Evolutionary conservation across 805 yeast species (phyloP).

Genomic region (Ogataea nakhonphanomensis): DNA sequence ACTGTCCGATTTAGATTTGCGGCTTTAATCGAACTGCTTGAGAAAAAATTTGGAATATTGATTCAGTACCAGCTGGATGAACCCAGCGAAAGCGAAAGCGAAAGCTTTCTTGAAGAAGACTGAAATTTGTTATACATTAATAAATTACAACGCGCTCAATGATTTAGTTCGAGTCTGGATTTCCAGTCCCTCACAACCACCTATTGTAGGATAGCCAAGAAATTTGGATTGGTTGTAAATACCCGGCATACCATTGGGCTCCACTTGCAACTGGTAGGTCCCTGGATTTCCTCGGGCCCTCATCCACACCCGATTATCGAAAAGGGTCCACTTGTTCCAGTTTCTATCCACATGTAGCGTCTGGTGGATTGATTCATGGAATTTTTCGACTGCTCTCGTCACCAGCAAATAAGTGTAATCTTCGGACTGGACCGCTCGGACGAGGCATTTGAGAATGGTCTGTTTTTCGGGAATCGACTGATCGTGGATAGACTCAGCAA

Average conservation of each 20-base stretch:
- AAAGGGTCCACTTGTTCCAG: constrained; percentile 13
- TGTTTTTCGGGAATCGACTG: constrained; percentile 3
- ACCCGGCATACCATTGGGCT: constrained; percentile 5
- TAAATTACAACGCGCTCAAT: background rate
- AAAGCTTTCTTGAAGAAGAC: constrained; percentile 2
- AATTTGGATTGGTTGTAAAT: background rate
- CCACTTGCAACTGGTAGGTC: constrained; percentile 5
- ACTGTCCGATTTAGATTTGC: constrained; percentile 13
- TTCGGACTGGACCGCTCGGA: constrained; percentile 1
- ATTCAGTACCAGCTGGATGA: constrained; percentile 11
- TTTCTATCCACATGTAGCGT: background rate
- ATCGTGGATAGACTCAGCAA: constrained; percentile 8
- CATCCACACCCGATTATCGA: constrained; percentile 13
- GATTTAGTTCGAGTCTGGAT: constrained; percentile 1
- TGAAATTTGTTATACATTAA: background rate
- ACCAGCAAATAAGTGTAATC: constrained; percentile 2
- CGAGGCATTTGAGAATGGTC: constrained; percentile 12
- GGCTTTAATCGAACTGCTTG: constrained; percentile 12
- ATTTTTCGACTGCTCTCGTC: constrained; percentile 10
- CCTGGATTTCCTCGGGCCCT: constrained; percentile 8
- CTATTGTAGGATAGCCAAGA: constrained; percentile 1
- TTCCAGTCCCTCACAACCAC: background rate
- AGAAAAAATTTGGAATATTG: constrained; percentile 11
- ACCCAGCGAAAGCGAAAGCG: constrained; percentile 5
- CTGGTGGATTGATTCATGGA: background rate